Evolutionary conservation across 176 grass and related monocot genomes (phyloP).

Genomic region (Echinochloa phyllopogon): DNA sequence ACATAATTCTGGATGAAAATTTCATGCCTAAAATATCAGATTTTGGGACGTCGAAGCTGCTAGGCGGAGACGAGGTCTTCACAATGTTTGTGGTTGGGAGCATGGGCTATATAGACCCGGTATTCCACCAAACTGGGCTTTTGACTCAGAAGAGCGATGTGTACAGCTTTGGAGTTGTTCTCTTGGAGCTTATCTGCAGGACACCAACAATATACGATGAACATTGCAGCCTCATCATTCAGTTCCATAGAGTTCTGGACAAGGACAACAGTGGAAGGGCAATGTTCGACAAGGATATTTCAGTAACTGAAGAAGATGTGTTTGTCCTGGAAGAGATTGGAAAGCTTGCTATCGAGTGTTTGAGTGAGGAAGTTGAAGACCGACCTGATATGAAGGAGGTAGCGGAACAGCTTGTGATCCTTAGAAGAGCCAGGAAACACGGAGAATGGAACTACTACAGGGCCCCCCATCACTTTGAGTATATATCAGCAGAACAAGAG

Average conservation of each 20-base stretch:
- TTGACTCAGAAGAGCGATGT: background rate
- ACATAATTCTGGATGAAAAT: background rate
- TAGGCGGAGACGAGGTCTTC: background rate
- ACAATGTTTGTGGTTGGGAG: background rate
- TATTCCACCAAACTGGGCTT: background rate
- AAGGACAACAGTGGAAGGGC: background rate
- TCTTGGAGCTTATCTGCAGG: background rate
- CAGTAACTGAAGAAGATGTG: background rate
- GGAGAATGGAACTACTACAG: background rate
- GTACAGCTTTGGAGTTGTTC: background rate
- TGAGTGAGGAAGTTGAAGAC: background rate
- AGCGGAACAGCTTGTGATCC: background rate
- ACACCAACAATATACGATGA: background rate
- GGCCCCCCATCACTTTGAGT: background rate
- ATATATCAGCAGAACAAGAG: too few relatives aligned
- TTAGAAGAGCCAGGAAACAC: background rate
- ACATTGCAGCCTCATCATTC: background rate
- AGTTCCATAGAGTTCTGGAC: background rate
- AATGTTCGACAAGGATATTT: slow-evolving; percentile 1
- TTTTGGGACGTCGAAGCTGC: background rate
- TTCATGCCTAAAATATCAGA: too few relatives aligned
- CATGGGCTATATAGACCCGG: background rate
- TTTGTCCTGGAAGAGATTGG: slow-evolving; percentile 1
- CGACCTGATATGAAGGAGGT: background rate
- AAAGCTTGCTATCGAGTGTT: background rate